A percentile compares a stretch with the other conserved stretches of the same genome.
These are phyloP conservation scores for Diaporthe velutina DNA, from an alignment of 2,329 filamentous ascomycete species.

Conservation along the genomic window DNA sequence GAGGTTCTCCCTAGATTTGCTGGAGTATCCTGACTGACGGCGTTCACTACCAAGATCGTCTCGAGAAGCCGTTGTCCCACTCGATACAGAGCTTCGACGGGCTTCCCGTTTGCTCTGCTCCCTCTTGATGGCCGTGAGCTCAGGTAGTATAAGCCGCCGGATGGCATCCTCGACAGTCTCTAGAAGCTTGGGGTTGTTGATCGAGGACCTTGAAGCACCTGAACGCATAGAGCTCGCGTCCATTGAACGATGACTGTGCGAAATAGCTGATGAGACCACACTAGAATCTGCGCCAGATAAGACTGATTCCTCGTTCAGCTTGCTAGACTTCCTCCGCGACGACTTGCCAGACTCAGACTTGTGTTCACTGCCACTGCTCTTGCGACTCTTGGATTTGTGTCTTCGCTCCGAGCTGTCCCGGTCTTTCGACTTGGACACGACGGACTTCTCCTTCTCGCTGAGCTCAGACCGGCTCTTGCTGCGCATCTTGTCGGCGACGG, in stretches of 20 bases:
- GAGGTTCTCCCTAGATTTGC: conserved; percentile 64
- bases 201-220: conserved; percentile 73
- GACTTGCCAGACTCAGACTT: conserved; percentile 60
- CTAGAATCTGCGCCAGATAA: conserved; percentile 68
- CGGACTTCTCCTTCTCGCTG: conserved; percentile 48
- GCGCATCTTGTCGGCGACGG: conserved; percentile 57
- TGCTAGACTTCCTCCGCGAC: conserved; percentile 64
- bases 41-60: conserved; percentile 71
- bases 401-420: conserved; percentile 66
- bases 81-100: conserved; percentile 75
- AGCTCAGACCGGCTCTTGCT: conserved; percentile 58
- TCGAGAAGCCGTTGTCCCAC: conserved; percentile 65
- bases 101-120: conserved; percentile 85
- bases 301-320: conserved; percentile 64
- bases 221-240: conserved; percentile 67
- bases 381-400: conserved; percentile 62
- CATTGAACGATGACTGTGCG: conserved; percentile 67
- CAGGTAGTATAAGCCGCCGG: conserved; percentile 87
- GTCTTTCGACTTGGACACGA: conserved; percentile 50
- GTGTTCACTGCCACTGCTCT: conserved; percentile 63
- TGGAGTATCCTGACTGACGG: conserved; percentile 65
- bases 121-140: conserved; percentile 90
- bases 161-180: conserved; percentile 96
- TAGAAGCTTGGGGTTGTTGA: conserved; percentile 91
- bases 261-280: conserved; percentile 65